Conservation (phyloP, 257 asterid species). For the Solanum bulbocastanum region DNA sequence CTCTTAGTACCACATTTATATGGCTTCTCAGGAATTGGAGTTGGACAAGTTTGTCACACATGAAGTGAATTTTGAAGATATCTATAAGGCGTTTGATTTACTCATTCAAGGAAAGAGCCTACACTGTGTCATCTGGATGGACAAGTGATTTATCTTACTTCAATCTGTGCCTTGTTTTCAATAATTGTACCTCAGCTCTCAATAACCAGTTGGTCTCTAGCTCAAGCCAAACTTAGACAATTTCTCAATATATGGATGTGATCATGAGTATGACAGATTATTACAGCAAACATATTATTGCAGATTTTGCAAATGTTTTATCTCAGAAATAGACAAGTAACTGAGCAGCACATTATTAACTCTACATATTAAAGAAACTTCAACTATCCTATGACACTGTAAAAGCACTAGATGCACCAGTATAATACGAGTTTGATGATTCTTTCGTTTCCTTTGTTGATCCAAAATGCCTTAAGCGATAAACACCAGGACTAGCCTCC, state of each 20-base stretch:
- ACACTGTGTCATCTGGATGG: slow-evolving; percentile 90
- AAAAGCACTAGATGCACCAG: slow-evolving; percentile 49
- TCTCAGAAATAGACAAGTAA: not conserved
- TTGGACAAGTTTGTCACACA: slow-evolving; percentile 78
- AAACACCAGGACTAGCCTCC: slow-evolving; percentile 17
- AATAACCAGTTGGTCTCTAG: not conserved
- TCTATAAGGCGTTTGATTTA: slow-evolving; percentile 64
- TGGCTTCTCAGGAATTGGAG: slow-evolving; percentile 46
- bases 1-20: not conserved
- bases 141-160: slow-evolving; percentile 18
- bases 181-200: not conserved
- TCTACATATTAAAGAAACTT: not conserved
- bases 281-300: not conserved
- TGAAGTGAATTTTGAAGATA: slow-evolving; percentile 54
- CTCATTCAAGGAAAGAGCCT: slow-evolving; percentile 64
- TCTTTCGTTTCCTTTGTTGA: slow-evolving; percentile 24
- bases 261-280: not conserved
- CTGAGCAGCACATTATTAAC: not conserved
- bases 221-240: not conserved
- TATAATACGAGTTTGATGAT: slow-evolving; percentile 21
- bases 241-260: not conserved
- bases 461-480: slow-evolving; percentile 42
- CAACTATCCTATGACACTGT: slow-evolving; percentile 3
- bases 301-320: not conserved
- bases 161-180: not conserved